Evolutionary conservation across 2,329 filamentous ascomycete genomes (phyloP), one percentile per base, ranked within the genome.

Genomic region (Tolypocladium guangdongense): DNA sequence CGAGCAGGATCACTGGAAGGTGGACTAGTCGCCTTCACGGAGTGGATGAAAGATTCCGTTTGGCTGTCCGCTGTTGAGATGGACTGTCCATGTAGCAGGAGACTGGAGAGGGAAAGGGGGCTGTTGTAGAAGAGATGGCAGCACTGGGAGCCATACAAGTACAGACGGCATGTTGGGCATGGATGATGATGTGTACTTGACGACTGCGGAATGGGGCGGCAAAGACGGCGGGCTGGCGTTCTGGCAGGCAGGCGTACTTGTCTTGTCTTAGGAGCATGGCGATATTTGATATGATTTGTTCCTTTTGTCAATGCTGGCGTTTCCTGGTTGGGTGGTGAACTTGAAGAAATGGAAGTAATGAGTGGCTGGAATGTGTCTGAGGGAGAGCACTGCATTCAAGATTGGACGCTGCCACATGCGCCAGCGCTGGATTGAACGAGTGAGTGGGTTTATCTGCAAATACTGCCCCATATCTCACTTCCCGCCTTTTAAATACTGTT

Each of bases 1-100:
- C 53, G 88, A 95, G 63, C 80, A 88, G 49, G 88, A 95, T 62
- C 92, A 97, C 69, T 97, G 92, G 91, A 97, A 97, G 75, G 86
- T 85, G 24, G 92, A 96, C 68, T 96, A 87, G 57, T 8, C 33
- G 43, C 53, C 56, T 56, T 30, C 14, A 45, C 18, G 11, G 24
- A 2, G 41, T 11, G 41, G 43, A 46, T 18, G 18, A n/a, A 46
- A n/a, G 43, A n/a, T 46, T n/a, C 27, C 27, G 12, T 14, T 46
- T n/a, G 43, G 27, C 22, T n/a, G 43, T 46, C 18, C 27, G 18
- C 43, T 32, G 27, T 4, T 32, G 14, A 7, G 7, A 27, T 32
- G 43, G 27, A 30, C 27, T 14, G 43, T 10, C 18, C 43, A 14
- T 32, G 18, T 20, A n/a, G 16, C 27, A 46, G 18, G 43, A 32